phyloP scores from a whole-genome alignment of 192 early-diverging fungal species.

The Coemansia sp. region DNA sequence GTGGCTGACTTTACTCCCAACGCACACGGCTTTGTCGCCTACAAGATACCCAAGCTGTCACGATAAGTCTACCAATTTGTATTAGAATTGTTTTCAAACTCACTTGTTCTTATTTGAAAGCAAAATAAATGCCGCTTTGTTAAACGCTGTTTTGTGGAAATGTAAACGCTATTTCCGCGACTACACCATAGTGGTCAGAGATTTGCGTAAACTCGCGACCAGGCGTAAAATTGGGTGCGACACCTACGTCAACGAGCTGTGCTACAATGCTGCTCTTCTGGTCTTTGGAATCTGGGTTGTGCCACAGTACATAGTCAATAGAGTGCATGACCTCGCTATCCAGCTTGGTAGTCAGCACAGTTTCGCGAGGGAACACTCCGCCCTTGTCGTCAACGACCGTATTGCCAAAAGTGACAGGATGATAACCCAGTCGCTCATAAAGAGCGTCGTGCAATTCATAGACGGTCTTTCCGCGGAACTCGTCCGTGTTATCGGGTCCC shows the following conservation, averaged over 20 bases:
- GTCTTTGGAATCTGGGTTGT: conserved; percentile 32
- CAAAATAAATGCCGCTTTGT: not conserved
- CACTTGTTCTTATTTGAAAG: not conserved
- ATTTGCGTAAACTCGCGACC: conserved; percentile 41
- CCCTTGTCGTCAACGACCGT: conserved; percentile 50
- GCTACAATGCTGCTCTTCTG: conserved; percentile 9
- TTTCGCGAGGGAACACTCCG: conserved; percentile 53
- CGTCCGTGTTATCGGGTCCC: conserved; percentile 39
- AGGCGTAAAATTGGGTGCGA: conserved; percentile 42
- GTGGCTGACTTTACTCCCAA: conserved; percentile 50
- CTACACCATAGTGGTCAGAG: conserved; percentile 54
- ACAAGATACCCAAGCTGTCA: conserved; percentile 44
- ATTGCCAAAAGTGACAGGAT: conserved; percentile 81
- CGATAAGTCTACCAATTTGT: not conserved
- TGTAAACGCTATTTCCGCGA: conserved; percentile 16
- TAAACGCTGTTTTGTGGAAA: no score
- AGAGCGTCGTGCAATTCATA: conserved; percentile 55
- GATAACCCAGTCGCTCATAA: conserved; percentile 57
- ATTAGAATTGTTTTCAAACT: not conserved
- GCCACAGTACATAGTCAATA: conserved; percentile 53
- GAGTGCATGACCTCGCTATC: conserved; percentile 51
- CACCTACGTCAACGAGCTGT: conserved; percentile 29
- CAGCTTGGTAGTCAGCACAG: conserved; percentile 54
- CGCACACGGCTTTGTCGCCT: conserved; percentile 46
- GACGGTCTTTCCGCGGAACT: conserved; percentile 30